Evolutionary conservation across 1,284 basidiomycete species (phyloP).

Genomic region (Spongiforma sp.): DNA sequence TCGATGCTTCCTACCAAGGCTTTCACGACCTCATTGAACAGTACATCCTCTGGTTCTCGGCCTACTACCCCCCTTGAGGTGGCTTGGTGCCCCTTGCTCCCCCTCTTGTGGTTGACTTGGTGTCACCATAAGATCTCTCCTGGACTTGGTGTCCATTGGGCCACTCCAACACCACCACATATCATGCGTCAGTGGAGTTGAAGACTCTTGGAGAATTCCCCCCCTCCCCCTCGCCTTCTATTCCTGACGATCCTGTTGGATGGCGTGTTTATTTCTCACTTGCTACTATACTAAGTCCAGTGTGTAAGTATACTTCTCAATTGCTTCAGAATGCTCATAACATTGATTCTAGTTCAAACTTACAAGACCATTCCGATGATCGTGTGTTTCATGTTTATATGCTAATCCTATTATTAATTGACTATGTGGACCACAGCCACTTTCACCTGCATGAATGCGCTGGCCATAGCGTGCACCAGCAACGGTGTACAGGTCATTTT

Average conservation of each 20-base stretch:
- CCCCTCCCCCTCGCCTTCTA: not conserved
- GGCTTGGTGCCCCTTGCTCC: not conserved
- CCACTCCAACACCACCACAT: not conserved
- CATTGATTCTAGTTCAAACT: not conserved
- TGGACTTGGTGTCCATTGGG: slow-evolving; percentile 4
- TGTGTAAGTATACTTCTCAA: not conserved
- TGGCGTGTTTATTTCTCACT: not conserved
- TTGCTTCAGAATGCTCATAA: not conserved
- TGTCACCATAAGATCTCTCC: not conserved
- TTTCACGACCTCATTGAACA: not conserved
- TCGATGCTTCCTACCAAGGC: too few species aligned
- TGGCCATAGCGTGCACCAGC: not conserved
- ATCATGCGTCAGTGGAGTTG: slow-evolving; percentile 1
- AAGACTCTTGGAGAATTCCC: not conserved
- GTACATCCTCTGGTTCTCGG: not conserved
- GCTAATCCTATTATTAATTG: not conserved
- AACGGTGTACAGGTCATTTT: not conserved
- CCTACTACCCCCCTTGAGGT: not conserved
- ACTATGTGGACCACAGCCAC: not conserved
- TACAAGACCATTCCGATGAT: not conserved
- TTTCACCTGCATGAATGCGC: slow-evolving; percentile 1
- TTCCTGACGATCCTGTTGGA: not conserved
- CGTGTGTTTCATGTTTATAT: not conserved
- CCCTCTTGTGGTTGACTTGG: not conserved
- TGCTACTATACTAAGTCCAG: not conserved